phyloP scores from a whole-genome alignment of 768 basidiomycete species.

The Phylloporus sp. region DNA sequence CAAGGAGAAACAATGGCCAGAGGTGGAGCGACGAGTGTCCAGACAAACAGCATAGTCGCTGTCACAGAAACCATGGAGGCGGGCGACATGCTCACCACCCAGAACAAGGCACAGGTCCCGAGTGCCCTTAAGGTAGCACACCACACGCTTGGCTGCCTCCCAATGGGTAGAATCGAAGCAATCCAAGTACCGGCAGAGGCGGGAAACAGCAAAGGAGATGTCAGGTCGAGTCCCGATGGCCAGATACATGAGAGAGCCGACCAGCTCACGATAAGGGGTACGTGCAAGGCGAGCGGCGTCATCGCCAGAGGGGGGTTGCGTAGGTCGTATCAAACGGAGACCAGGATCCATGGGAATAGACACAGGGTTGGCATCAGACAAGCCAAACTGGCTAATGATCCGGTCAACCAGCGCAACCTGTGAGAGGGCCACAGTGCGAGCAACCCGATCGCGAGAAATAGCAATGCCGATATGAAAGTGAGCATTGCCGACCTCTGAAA shows the following conservation, averaged over 20 bases:
- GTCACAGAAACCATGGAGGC: neutral
- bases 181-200: conserved; percentile 9
- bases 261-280: conserved; percentile 15
- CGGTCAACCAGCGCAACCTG: conserved; percentile 2
- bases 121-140: neutral
- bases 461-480: conserved; percentile 36
- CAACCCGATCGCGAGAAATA: conserved; percentile 26
- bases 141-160: conserved; percentile 5
- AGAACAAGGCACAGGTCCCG: neutral
- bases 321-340: neutral
- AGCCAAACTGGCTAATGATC: conserved; percentile 3
- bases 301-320: neutral
- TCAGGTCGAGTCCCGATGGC: conserved; percentile 7
- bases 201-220: conserved; percentile 2
- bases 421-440: neutral
- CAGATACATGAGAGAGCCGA: conserved; percentile 27
- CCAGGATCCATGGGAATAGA: neutral
- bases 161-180: conserved; percentile 6
- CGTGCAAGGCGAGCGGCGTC: neutral
- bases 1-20: neutral
- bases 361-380: neutral
- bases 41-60: neutral
- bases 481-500: conserved; percentile 33
- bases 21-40: neutral
- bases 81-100: neutral